Conservation (phyloP, 2,329 filamentous ascomycete genomes). For the Diplodia mutila region DNA sequence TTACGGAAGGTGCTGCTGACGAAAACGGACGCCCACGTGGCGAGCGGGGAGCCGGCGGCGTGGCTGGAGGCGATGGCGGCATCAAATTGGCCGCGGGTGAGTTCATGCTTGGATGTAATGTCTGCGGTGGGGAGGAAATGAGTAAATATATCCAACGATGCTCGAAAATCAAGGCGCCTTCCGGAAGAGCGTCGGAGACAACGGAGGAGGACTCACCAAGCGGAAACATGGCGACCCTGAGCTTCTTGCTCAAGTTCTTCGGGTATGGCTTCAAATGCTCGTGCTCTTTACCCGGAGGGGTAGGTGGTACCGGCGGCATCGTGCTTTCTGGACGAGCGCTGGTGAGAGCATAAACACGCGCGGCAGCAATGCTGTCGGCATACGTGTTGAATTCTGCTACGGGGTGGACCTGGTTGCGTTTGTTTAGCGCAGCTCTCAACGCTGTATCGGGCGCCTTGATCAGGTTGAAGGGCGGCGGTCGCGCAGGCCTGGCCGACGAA, state of each 20-base stretch:
- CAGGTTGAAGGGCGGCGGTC: constrained; percentile 42
- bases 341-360: constrained; percentile 54
- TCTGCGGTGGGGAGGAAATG: constrained; percentile 34
- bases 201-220: constrained; percentile 38
- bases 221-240: constrained; percentile 54
- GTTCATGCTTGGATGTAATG: constrained; percentile 50
- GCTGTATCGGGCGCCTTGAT: constrained; percentile 45
- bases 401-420: constrained; percentile 63
- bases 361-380: constrained; percentile 66
- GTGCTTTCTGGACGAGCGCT: constrained; percentile 69
- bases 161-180: no score
- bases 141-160: neutral
- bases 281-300: constrained; percentile 35
- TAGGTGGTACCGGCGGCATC: constrained; percentile 69
- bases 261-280: constrained; percentile 45
- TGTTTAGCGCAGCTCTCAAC: constrained; percentile 37
- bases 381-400: constrained; percentile 95
- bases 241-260: constrained; percentile 42
- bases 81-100: constrained; percentile 47
- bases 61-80: constrained; percentile 34
- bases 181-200: no score
- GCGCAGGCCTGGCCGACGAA: constrained; percentile 29
- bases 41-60: constrained; percentile 45
- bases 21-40: constrained; percentile 52
- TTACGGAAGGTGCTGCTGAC: constrained; percentile 52